Evolutionary conservation across 2,329 filamentous ascomycete species (phyloP), one percentile per base, ranked within the genome.

Genomic region (Verticillium klebahnii): DNA sequence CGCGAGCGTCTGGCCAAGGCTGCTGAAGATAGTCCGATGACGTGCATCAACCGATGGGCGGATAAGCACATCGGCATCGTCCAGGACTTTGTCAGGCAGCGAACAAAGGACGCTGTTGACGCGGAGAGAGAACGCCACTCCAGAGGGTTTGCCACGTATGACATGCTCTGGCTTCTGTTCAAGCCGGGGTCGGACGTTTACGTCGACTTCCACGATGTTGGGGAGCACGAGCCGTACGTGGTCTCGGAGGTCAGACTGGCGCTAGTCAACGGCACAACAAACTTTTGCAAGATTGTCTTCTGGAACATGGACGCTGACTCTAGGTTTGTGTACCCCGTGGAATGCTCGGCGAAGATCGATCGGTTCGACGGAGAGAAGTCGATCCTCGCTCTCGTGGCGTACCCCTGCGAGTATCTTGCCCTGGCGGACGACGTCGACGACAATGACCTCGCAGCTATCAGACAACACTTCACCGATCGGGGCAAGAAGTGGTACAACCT

Each of bases 91-190:
- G 62, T 66, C 5, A 55, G 59, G 17, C 50, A 62, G 23, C 45
- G 59, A 8, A 36, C 32, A n/a, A 56, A 58, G 54, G 40, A 7
- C 19, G 60, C 34, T 4, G 65, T 59, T 9, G 61, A 58, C 25
- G 64, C 54, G 11, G 56, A 66, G 54, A 57, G 62, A 45, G 54
- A 63, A 36, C 60, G 61, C 17, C 57, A 67, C 32, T 25, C 61
- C 6, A 39, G 62, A 14, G 65, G 64, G 9, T 60, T 39, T 17
- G 60, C 56, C 15, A 65, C 65, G 1, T 67, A 61, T 29, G 64
- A 65, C 52, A 67, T 67, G 64, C 62, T 67, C 7, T 67, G 65
- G 65, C 62, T 67, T 2, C 61, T 67, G 2, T 67, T 59, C 60
- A 64, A 63, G 34, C 65, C 65, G 0, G 65, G 65, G 0, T 15